Evolutionary conservation across 106 monocot genomes (phyloP).

Genomic region (Narthecium ossifragum): DNA sequence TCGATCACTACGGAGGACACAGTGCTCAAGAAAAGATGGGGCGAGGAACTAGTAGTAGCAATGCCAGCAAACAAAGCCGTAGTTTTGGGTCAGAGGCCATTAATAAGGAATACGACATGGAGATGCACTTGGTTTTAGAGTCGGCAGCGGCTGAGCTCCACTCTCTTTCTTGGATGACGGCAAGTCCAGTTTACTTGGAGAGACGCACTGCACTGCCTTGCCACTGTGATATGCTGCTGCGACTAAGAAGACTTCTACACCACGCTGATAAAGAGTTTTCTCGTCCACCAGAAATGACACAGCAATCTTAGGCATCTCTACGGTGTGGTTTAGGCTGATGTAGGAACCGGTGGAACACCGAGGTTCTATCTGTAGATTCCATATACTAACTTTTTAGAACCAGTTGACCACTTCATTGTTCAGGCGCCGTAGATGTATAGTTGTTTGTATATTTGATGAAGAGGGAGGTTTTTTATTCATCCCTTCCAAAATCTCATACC

Average conservation of each 20-base stretch:
- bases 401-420: too few species aligned
- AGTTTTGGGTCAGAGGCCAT: constrained; percentile 29
- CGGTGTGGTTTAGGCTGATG: too few species aligned
- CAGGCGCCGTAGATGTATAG: too few species aligned
- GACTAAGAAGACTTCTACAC: constrained; percentile 67
- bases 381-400: too few species aligned
- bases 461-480: too few species aligned
- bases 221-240: constrained; percentile 76
- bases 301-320: constrained; percentile 7
- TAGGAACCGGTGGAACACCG: too few species aligned
- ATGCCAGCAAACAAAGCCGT: constrained; percentile 34
- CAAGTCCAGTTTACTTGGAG: constrained; percentile 61
- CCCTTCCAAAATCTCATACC: too few species aligned
- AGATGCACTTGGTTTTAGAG: constrained; percentile 57
- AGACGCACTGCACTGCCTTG: constrained; percentile 75
- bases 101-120: constrained; percentile 44
- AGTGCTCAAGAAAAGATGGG: constrained; percentile 41
- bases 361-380: too few species aligned
- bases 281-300: neutral
- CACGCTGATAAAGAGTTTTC: constrained; percentile 70
- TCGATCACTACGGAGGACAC: constrained; percentile 77
- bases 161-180: constrained; percentile 85
- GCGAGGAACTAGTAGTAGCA: constrained; percentile 16
- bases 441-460: too few species aligned
- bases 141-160: constrained; percentile 78